Conservation (phyloP, 192 early-diverging fungal genomes). For the Cladochytrium replicatum region DNA sequence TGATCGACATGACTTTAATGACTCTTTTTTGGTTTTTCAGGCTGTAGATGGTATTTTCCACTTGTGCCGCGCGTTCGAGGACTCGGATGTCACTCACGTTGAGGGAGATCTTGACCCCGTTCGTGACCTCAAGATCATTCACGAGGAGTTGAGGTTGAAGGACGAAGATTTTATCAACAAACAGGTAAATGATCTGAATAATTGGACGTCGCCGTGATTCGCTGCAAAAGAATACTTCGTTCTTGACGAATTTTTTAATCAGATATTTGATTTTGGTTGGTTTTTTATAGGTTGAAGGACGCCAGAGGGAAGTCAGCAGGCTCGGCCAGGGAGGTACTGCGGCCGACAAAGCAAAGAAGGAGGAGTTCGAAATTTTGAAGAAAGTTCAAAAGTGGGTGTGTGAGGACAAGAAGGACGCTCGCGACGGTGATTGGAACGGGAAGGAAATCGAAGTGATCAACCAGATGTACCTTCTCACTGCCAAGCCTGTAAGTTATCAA, state of each 20-base stretch:
- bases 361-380: slow-evolving; percentile 64
- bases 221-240: no score
- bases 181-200: no score
- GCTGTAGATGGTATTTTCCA: slow-evolving; percentile 53
- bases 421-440: slow-evolving; percentile 81
- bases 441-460: slow-evolving; percentile 92
- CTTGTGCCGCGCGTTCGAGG: slow-evolving; percentile 67
- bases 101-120: slow-evolving; percentile 71
- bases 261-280: no score
- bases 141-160: slow-evolving; percentile 89
- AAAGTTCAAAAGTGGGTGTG: slow-evolving; percentile 72
- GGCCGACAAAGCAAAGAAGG: slow-evolving; percentile 82
- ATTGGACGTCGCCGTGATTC: neutral
- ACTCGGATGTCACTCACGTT: slow-evolving; percentile 52
- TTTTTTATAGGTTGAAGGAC: slow-evolving; percentile 59
- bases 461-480: slow-evolving; percentile 72
- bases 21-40: no score
- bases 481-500: slow-evolving; percentile 86
- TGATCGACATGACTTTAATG: slow-evolving; percentile 21
- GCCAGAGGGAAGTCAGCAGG: slow-evolving; percentile 55
- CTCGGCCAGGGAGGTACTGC: slow-evolving; percentile 68
- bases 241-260: no score
- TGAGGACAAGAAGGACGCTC: slow-evolving; percentile 73
- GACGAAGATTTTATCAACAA: slow-evolving; percentile 70
- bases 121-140: slow-evolving; percentile 90